Percentiles rank a stretch among this genome's conserved stretches.
Conservation (phyloP, 176 grass and related monocot species). For the Carex pumila region DNA sequence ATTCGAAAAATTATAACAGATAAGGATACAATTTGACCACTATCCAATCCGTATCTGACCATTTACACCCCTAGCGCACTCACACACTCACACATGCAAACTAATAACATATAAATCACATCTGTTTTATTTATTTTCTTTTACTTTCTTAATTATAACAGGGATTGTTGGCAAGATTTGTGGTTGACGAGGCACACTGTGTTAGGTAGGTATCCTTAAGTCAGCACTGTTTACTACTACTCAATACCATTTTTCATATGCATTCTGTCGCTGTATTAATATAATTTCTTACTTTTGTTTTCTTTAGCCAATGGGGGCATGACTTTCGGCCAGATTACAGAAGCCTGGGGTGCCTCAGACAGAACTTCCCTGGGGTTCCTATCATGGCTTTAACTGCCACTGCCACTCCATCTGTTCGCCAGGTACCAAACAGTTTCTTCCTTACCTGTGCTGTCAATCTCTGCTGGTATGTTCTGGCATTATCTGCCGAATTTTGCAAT, state of each 20-base stretch:
- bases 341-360: conserved; percentile 76
- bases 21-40: too few relatives aligned
- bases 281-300: conserved; percentile 12
- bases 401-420: conserved; percentile 63
- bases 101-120: not conserved
- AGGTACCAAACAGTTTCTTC: conserved; percentile 29
- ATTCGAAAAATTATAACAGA: too few relatives aligned
- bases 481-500: not conserved
- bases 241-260: not conserved
- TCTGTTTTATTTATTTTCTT: not conserved
- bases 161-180: conserved; percentile 86
- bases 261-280: not conserved
- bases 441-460: not conserved
- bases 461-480: not conserved
- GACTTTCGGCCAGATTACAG: conserved; percentile 89
- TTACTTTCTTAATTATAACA: conserved; percentile 23
- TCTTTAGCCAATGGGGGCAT: conserved; percentile 83
- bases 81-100: not conserved
- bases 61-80: not conserved
- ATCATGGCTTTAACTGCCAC: conserved; percentile 94
- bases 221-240: not conserved
- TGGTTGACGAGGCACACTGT: conserved; percentile 91
- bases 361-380: conserved; percentile 70
- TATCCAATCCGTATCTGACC: too few relatives aligned
- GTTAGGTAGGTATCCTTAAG: conserved; percentile 69